Conservation (phyloP, 192 early-diverging fungal species). For the Geranomyces michiganensis region DNA sequence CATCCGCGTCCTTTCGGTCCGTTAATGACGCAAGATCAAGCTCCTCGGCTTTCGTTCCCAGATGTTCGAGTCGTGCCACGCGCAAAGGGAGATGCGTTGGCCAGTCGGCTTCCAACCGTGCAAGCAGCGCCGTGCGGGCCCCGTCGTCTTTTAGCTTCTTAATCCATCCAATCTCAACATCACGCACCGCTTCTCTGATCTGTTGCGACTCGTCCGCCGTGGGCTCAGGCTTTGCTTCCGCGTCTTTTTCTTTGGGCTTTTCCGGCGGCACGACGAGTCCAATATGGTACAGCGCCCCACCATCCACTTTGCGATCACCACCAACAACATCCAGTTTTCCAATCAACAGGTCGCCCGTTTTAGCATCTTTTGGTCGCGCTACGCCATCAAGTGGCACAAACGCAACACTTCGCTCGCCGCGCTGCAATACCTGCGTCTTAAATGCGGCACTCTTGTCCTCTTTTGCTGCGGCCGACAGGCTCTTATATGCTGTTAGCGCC, state of each 20-base stretch:
- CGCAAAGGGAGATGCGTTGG: conserved; percentile 60
- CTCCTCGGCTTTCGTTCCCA: conserved; percentile 54
- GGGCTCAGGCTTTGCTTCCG: conserved; percentile 41
- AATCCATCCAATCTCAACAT: conserved; percentile 76
- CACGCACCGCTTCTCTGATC: conserved; percentile 72
- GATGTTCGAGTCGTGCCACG: conserved; percentile 56
- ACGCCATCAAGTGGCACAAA: conserved; percentile 61
- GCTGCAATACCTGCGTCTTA: conserved; percentile 52
- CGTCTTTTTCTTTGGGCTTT: conserved; percentile 37
- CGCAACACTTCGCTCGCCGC: conserved; percentile 51
- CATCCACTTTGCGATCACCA: conserved; percentile 31
- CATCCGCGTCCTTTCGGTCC: conserved; percentile 46
- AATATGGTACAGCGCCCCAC: not conserved
- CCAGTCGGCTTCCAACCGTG: conserved; percentile 66
- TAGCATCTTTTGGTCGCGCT: conserved; percentile 65
- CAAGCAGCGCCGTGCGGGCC: conserved; percentile 57
- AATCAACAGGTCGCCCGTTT: conserved; percentile 76
- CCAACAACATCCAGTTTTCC: conserved; percentile 66
- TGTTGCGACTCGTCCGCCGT: conserved; percentile 28
- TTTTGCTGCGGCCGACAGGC: conserved; percentile 56
- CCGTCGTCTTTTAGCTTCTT: conserved; percentile 73
- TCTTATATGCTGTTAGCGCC: conserved; percentile 55
- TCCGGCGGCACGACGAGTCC: conserved; percentile 7
- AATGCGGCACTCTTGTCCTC: conserved; percentile 46
- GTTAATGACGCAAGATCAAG: conserved; percentile 37